These are phyloP conservation scores for Exobasidium cylindrosporum DNA, from an alignment of 1,284 basidiomycete species.

Conservation along the genomic window DNA sequence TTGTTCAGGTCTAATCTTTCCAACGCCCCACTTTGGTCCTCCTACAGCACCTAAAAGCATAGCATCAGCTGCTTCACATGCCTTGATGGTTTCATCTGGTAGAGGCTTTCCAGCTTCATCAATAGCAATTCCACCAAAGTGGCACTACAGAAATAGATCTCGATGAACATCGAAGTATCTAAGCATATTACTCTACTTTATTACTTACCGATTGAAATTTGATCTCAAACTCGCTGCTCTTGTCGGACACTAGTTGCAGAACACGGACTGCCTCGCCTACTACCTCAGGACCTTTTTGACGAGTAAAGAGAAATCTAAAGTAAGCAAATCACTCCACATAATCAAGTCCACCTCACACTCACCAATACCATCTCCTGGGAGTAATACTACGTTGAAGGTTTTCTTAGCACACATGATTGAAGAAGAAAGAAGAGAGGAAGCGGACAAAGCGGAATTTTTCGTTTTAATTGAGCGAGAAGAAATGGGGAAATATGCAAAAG, in stretches of 20 bases:
- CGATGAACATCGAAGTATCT: slow-evolving; percentile 8
- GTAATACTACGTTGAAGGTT: slow-evolving; percentile 69
- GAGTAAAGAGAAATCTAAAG: slow-evolving; percentile 12
- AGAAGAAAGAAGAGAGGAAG: background rate
- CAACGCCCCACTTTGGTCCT: slow-evolving; percentile 94
- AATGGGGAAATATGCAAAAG: too few species aligned
- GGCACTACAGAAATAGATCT: slow-evolving; percentile 55
- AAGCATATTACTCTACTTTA: slow-evolving; percentile 28
- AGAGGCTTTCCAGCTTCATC: slow-evolving; percentile 80
- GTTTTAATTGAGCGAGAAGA: too few species aligned
- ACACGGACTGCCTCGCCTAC: slow-evolving; percentile 83
- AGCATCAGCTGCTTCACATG: slow-evolving; percentile 51
- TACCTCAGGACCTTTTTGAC: slow-evolving; percentile 91
- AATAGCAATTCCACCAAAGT: slow-evolving; percentile 92
- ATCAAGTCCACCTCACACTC: slow-evolving; percentile 31
- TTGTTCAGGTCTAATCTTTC: slow-evolving; percentile 89
- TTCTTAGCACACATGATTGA: slow-evolving; percentile 15
- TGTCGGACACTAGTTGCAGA: slow-evolving; percentile 70
- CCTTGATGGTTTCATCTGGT: slow-evolving; percentile 75
- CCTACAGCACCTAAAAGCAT: slow-evolving; percentile 69
- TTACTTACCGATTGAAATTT: slow-evolving; percentile 59
- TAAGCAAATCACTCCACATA: background rate
- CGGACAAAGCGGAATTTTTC: too few species aligned
- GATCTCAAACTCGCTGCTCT: slow-evolving; percentile 66
- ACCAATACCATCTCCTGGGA: slow-evolving; percentile 97